Evolutionary conservation across 2,329 filamentous ascomycete species (phyloP).

Genomic region (Dothiorella sarmentorum): DNA sequence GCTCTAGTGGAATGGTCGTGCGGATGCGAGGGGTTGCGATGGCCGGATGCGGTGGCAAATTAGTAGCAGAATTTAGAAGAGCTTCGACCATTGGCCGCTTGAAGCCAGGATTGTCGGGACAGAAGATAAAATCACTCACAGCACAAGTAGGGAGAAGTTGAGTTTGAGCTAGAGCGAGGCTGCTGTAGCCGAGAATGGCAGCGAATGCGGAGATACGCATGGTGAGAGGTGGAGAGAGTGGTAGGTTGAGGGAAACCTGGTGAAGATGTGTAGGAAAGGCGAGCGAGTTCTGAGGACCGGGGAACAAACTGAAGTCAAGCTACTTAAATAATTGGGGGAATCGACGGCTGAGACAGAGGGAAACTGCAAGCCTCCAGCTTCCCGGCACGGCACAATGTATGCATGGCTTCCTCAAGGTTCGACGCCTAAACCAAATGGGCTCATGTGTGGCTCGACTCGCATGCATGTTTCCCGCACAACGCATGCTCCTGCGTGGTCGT

Average conservation of each 20-base stretch:
- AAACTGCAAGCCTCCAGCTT: not conserved
- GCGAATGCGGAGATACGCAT: constrained; percentile 28
- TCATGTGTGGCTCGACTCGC: not conserved
- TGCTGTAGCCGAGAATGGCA: constrained; percentile 25
- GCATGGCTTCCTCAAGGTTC: not conserved
- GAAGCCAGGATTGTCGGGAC: not conserved
- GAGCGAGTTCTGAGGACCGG: not conserved
- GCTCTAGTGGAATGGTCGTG: not conserved
- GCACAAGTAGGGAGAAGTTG: constrained; percentile 28
- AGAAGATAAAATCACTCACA: constrained; percentile 22
- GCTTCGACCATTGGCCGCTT: not conserved
- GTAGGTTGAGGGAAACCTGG: not conserved
- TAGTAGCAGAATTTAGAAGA: no score
- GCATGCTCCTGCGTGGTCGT: not conserved
- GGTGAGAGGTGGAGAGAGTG: not conserved
- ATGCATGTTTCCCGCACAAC: not conserved
- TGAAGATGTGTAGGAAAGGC: not conserved
- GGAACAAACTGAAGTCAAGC: not conserved
- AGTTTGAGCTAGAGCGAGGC: constrained; percentile 25
- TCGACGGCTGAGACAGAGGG: not conserved
- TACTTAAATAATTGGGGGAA: not conserved
- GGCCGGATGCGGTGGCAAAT: not conserved
- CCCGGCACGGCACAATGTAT: not conserved
- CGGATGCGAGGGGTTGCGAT: not conserved
- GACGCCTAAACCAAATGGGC: constrained; percentile 2